Conservation (phyloP, 2,329 filamentous ascomycete genomes). For the Alternaria infectoria region DNA sequence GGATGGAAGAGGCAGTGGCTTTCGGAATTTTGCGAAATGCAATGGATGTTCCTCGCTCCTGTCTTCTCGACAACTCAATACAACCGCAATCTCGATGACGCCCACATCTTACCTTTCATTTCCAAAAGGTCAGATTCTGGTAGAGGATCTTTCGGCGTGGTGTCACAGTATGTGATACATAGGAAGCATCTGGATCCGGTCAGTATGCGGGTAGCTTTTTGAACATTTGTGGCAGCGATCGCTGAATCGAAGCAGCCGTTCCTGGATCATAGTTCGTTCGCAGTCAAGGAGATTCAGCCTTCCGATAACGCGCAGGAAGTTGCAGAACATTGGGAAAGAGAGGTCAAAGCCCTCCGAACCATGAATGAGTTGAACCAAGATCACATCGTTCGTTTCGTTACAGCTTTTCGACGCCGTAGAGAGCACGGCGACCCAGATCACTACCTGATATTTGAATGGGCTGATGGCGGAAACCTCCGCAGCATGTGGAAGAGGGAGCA, state of each 20-base stretch:
- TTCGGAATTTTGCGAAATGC: not conserved
- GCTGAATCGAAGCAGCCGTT: too few species aligned
- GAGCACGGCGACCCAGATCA: too few species aligned
- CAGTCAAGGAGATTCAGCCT: constrained; percentile 19
- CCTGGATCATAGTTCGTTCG: not conserved
- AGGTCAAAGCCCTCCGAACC: constrained; percentile 15
- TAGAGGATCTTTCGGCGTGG: constrained; percentile 12
- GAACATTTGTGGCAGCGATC: too few species aligned
- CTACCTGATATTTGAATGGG: constrained; percentile 32
- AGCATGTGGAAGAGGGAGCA: constrained; percentile 19
- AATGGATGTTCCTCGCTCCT: not conserved
- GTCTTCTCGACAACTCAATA: not conserved
- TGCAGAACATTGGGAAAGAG: constrained; percentile 12
- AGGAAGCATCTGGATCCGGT: constrained; percentile 6
- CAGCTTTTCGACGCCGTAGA: constrained; percentile 19
- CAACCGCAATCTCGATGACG: not conserved
- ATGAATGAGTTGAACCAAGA: constrained; percentile 23
- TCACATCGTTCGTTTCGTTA: constrained; percentile 24
- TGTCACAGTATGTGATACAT: constrained; percentile 15
- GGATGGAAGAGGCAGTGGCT: not conserved
- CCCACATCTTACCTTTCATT: constrained; percentile 2
- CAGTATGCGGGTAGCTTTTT: too few species aligned
- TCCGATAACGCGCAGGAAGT: constrained; percentile 2
- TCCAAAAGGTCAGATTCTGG: not conserved
- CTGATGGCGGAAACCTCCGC: constrained; percentile 26